Evolutionary conservation across 768 basidiomycete species (phyloP).

Genomic region (Infundibulicybe gibba): DNA sequence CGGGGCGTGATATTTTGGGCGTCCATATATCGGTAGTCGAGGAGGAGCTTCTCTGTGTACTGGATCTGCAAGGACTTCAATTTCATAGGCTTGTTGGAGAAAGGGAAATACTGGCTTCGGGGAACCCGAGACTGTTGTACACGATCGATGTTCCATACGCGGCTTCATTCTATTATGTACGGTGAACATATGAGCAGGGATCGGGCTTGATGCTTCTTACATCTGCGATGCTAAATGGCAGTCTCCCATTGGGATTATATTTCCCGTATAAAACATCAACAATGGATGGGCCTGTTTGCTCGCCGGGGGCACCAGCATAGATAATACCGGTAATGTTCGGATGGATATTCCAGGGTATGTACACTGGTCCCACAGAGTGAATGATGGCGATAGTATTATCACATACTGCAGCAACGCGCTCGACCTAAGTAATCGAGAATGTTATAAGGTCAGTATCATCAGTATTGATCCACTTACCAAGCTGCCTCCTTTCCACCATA

Average conservation of each 20-base stretch:
- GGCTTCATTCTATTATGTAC: constrained; percentile 32
- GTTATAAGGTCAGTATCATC: constrained; percentile 68
- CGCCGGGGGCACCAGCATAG: constrained; percentile 68
- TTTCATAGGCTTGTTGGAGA: background rate
- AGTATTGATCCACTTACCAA: background rate
- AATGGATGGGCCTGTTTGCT: constrained; percentile 69
- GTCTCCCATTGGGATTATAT: constrained; percentile 63
- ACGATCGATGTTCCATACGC: constrained; percentile 49
- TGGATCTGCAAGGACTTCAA: background rate
- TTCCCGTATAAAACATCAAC: constrained; percentile 68
- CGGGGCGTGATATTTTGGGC: constrained; percentile 71
- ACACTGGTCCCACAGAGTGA: constrained; percentile 59
- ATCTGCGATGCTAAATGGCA: constrained; percentile 68
- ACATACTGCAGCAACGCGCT: constrained; percentile 61
- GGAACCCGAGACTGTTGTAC: constrained; percentile 48
- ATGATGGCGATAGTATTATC: constrained; percentile 72
- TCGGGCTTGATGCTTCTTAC: constrained; percentile 31
- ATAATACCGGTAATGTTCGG: constrained; percentile 69
- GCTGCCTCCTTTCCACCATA: background rate
- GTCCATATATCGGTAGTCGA: constrained; percentile 76
- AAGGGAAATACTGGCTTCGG: background rate
- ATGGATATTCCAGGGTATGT: constrained; percentile 65
- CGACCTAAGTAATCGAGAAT: constrained; percentile 57
- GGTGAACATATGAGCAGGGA: constrained; percentile 55
- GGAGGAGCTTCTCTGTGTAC: constrained; percentile 37